Conservation (phyloP, 768 basidiomycete genomes). For the Rhizopogon vinicolor region DNA sequence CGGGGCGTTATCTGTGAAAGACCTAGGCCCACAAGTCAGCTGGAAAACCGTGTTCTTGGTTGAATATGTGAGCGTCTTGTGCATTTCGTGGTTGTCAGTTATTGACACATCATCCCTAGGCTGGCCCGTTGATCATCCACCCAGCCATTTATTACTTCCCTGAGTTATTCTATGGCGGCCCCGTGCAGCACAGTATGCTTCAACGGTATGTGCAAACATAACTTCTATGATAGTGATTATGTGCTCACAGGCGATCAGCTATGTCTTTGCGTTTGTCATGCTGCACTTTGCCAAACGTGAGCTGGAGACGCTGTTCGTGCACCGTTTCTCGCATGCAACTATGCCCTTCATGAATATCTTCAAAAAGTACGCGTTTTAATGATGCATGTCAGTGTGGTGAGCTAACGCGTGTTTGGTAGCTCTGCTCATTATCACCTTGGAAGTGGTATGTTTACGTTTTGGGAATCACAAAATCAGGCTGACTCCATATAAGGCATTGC, state of each 20-base stretch:
- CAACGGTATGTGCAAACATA: slow-evolving; percentile 52
- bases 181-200: slow-evolving; percentile 68
- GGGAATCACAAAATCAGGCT: background rate
- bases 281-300: slow-evolving; percentile 91
- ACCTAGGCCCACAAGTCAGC: slow-evolving; percentile 84
- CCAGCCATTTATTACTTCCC: slow-evolving; percentile 78
- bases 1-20: slow-evolving; percentile 75
- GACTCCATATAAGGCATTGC: slow-evolving; percentile 48
- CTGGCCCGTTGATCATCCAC: slow-evolving; percentile 86
- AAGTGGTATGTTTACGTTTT: slow-evolving; percentile 38
- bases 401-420: slow-evolving; percentile 37
- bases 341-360: slow-evolving; percentile 87
- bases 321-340: slow-evolving; percentile 92
- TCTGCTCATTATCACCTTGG: slow-evolving; percentile 87
- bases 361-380: slow-evolving; percentile 66
- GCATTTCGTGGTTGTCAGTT: background rate
- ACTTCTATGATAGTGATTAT: background rate
- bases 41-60: slow-evolving; percentile 88
- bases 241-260: slow-evolving; percentile 33
- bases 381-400: background rate
- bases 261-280: slow-evolving; percentile 71
- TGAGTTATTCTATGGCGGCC: slow-evolving; percentile 60
- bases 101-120: slow-evolving; percentile 35
- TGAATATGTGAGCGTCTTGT: slow-evolving; percentile 78
- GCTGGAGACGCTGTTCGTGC: slow-evolving; percentile 88